A percentile compares a stretch with the other conserved stretches of the same genome.
Conservation (phyloP, 139 green algal genomes). For the Axilococcus clingmanii region DNA sequence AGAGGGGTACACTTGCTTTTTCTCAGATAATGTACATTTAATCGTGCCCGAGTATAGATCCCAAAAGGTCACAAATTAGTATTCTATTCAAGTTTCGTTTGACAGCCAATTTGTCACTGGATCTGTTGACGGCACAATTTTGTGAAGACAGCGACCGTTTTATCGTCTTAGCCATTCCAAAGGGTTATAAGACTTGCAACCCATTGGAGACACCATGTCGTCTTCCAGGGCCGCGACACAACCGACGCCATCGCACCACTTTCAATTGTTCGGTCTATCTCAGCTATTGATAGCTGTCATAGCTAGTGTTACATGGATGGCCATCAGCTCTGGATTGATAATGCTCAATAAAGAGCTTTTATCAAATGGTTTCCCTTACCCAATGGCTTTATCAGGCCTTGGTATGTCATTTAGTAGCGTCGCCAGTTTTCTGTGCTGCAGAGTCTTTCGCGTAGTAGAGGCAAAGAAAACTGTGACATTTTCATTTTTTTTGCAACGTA, state of each 20-base stretch:
- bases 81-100: no score
- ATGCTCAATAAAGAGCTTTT: constrained; percentile 79
- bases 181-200: no score
- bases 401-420: constrained; percentile 60
- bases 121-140: background rate
- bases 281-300: constrained; percentile 13
- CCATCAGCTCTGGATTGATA: constrained; percentile 51
- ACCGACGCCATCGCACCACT: constrained; percentile 5
- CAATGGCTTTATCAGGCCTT: constrained; percentile 58
- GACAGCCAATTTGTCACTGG: no score
- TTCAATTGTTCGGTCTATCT: constrained; percentile 13
- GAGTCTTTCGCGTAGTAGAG: constrained; percentile 50
- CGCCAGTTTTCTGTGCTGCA: constrained; percentile 51
- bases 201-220: no score
- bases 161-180: no score
- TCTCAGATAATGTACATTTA: no score
- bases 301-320: constrained; percentile 56
- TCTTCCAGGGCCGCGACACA: background rate
- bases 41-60: no score
- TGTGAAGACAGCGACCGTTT: background rate
- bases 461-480: constrained; percentile 32
- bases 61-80: no score
- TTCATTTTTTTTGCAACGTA: constrained; percentile 34
- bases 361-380: constrained; percentile 65
- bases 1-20: no score